Evolutionary conservation across 1,139 yeast species (phyloP), one percentile per base, ranked within the genome.

Genomic region (Zygoascus sp.): DNA sequence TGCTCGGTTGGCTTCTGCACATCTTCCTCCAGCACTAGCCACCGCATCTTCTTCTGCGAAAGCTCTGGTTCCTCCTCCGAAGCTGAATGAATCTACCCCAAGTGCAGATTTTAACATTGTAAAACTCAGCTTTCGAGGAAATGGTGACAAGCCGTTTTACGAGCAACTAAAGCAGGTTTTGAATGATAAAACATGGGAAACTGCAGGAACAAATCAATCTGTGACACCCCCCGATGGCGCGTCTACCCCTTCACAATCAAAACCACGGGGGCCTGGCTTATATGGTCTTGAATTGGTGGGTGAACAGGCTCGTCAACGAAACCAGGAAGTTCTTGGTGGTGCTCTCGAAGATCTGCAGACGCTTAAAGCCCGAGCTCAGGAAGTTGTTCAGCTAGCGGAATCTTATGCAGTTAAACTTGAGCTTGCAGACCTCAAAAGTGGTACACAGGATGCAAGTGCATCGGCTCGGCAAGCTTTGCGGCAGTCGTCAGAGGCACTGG

Each of bases 261-360:
- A 15, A 28, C 13, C 32, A 30, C 11, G 19, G 34, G 56, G 56
- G 64, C 51, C 57, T 15, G 95, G 97, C 0, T 81, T 90, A 7
- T 82, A 81, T 55, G 87, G 87, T 1, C 69, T 90, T 17, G 86
- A 88, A 54, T 72, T 72, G 44, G 66, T 75, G 9, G 80, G 82
- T 39, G 83, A 79, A 51, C 69, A 72, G 37, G 76, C 77, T 55
- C 68, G 85, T 8, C 71, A 74, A 48, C 75, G 77, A 44, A 84
- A 83, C 53, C 87, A 85, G 49, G 61, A 73, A 17, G 73, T 89
- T 0, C 69, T 89, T 46, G 76, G 79, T 32, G 75, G 77, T 28
- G 89, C 96, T 0, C 67, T 90, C 36, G 84, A 82, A 47, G 96
- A 88, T 62, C 66, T 90, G 41, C 83, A 83, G 52, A 83, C 83